A percentile compares a stretch with the other conserved stretches of the same genome.
These are phyloP conservation scores for Pisolithus marmoratus DNA, from an alignment of 768 basidiomycete genomes.

Conservation along the genomic window DNA sequence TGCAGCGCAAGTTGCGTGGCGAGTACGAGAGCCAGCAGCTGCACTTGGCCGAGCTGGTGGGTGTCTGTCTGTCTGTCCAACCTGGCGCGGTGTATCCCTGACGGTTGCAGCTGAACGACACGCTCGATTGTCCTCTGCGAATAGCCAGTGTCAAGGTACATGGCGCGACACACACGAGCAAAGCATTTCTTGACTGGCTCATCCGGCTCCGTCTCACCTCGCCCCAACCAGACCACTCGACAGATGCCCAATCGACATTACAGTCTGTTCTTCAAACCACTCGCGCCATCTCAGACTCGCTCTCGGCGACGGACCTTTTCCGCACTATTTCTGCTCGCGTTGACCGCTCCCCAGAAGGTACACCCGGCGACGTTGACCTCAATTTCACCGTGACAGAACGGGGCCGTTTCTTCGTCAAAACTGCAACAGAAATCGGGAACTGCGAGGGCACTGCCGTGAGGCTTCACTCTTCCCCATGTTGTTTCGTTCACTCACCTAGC, in stretches of 20 bases:
- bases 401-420: conserved; percentile 71
- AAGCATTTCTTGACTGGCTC: conserved; percentile 76
- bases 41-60: conserved; percentile 59
- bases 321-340: conserved; percentile 56
- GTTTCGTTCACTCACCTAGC: background rate
- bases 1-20: conserved; percentile 58
- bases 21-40: conserved; percentile 72
- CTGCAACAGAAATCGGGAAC: conserved; percentile 88
- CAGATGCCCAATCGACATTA: conserved; percentile 33
- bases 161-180: conserved; percentile 68
- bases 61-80: conserved; percentile 16
- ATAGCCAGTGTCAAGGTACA: conserved; percentile 78
- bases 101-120: conserved; percentile 21
- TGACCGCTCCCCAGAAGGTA: conserved; percentile 50
- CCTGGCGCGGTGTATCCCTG: background rate
- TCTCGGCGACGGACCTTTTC: conserved; percentile 78
- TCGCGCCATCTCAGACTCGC: conserved; percentile 54
- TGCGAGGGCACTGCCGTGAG: conserved; percentile 90
- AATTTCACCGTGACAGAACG: conserved; percentile 74
- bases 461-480: conserved; percentile 10
- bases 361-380: conserved; percentile 66
- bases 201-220: conserved; percentile 56
- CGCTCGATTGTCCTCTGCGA: conserved; percentile 57
- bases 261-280: conserved; percentile 68
- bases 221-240: conserved; percentile 8